Evolutionary conservation across 1,284 basidiomycete species (phyloP), one percentile per base, ranked within the genome.

Genomic region (Malassezia furfur): DNA sequence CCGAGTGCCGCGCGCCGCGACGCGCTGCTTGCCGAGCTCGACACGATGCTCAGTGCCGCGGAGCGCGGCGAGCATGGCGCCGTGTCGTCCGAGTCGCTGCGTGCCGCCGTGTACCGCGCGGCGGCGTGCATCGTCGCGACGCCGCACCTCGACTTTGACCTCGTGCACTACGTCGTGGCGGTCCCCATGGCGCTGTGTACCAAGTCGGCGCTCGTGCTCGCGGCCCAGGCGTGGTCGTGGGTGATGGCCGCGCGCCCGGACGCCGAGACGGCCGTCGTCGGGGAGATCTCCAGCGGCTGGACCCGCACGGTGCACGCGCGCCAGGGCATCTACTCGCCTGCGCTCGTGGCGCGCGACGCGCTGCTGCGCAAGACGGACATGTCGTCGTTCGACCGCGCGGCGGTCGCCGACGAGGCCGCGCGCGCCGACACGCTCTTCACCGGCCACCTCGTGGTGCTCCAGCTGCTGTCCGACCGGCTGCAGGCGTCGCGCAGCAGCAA

Each of bases 191-290:
- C 86, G 52, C 84, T 88, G 3, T 90, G 91, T 64, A 90, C 88
- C 0, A 89, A 91, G 0, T 80, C 86, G 5, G 83, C 91, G 0
- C 83, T 96, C 56, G 81, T 86, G 9, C 83, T 87, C 1, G 91
- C 89, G 0, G 85, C 91, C 48, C 90, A 96, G 72, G 86, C 88
- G 5, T 98, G 94, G 94, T 89, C 87, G 2, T 96, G 91, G 93
- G 80, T 96, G 0, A 87, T 96, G 47, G 84, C 88, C 15, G 87
- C 91, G 70, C 83, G 88, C 52, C 85, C 88, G 0, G 81, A 83
- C 52, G 79, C 83, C 22, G 84, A 86, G 72, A 79, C 86, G 74
- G 84, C 76, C 7, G 76, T 96, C 28, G 86, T 96, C 80, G 80
- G 84, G 11, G 91, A 96, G 70, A 83, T 98, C 52, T 79, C 88